phyloP scores from a whole-genome alignment of 768 basidiomycete species.

The Lentinus brumalis region DNA sequence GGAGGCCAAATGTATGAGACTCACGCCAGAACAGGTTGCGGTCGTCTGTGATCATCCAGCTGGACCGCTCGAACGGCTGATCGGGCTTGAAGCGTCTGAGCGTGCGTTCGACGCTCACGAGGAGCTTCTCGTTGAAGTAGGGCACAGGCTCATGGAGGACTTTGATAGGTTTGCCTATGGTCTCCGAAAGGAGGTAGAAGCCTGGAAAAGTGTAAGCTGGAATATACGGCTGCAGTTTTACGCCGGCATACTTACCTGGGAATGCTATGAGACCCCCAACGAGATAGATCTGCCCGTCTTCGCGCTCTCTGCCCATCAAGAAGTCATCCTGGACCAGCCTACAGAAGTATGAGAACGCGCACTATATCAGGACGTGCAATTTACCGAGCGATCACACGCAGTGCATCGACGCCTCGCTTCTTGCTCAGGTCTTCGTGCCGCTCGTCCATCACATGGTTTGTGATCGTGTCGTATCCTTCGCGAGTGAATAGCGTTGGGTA shows the following conservation, averaged over 20 bases:
- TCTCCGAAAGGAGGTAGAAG: slow-evolving; percentile 35
- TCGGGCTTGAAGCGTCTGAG: slow-evolving; percentile 36
- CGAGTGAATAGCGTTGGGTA: slow-evolving; percentile 36
- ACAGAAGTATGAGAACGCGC: no score
- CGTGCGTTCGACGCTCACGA: slow-evolving; percentile 38
- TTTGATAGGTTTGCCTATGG: slow-evolving; percentile 33
- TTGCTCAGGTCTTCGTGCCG: slow-evolving; percentile 11
- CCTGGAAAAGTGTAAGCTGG: slow-evolving; percentile 20
- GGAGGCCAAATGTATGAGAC: no score
- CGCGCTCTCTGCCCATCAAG: slow-evolving; percentile 37
- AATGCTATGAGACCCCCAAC: slow-evolving; percentile 37
- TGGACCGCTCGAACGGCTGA: slow-evolving; percentile 38
- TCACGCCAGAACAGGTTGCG: slow-evolving; percentile 31
- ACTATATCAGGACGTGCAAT: background rate
- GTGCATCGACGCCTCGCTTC: slow-evolving; percentile 29
- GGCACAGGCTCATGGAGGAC: slow-evolving; percentile 34
- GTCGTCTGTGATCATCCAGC: slow-evolving; percentile 39
- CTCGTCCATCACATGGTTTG: slow-evolving; percentile 33
- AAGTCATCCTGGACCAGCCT: slow-evolving; percentile 39
- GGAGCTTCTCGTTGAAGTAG: slow-evolving; percentile 38
- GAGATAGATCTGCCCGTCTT: slow-evolving; percentile 39
- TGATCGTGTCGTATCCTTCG: slow-evolving; percentile 21
- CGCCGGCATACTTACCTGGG: slow-evolving; percentile 23
- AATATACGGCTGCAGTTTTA: background rate
- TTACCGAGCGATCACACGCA: slow-evolving; percentile 31